phyloP scores from a whole-genome alignment of 1,284 basidiomycete genomes.

The Ceratobasidium sp. region DNA sequence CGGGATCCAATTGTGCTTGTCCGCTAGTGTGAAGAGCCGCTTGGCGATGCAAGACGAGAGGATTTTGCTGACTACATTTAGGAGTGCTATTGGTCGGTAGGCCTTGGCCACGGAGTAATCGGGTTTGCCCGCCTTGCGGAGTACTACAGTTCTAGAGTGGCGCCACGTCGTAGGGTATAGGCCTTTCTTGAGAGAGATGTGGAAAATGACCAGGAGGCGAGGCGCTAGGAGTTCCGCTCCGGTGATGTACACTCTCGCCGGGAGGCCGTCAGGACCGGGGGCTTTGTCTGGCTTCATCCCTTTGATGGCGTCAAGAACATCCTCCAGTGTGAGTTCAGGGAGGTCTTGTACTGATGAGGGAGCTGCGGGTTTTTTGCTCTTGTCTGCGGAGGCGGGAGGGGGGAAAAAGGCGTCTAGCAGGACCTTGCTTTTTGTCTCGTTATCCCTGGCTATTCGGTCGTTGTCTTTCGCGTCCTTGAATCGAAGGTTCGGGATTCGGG shows the following conservation, averaged over 20 bases:
- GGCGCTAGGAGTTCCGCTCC: too few species aligned
- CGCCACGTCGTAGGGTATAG: too few species aligned
- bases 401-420: slow-evolving; percentile 48
- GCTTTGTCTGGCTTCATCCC: slow-evolving; percentile 56
- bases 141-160: too few species aligned
- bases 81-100: too few species aligned
- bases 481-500: slow-evolving; percentile 39
- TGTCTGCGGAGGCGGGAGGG: slow-evolving; percentile 1
- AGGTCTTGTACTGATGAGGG: not conserved
- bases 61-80: slow-evolving; percentile 53
- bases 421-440: slow-evolving; percentile 39
- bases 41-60: slow-evolving; percentile 54
- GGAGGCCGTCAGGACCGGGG: slow-evolving; percentile 54
- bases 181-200: too few species aligned
- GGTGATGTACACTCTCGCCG: too few species aligned
- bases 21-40: slow-evolving; percentile 52
- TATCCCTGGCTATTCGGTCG: not conserved
- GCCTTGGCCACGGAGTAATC: too few species aligned
- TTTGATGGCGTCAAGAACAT: slow-evolving; percentile 23
- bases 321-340: too few species aligned
- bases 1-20: slow-evolving; percentile 55
- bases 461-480: not conserved
- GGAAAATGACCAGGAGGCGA: too few species aligned
- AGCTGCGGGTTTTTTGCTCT: not conserved
- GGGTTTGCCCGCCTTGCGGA: too few species aligned